Conservation (phyloP, 768 basidiomycete genomes). For the Lentinula boryana region DNA sequence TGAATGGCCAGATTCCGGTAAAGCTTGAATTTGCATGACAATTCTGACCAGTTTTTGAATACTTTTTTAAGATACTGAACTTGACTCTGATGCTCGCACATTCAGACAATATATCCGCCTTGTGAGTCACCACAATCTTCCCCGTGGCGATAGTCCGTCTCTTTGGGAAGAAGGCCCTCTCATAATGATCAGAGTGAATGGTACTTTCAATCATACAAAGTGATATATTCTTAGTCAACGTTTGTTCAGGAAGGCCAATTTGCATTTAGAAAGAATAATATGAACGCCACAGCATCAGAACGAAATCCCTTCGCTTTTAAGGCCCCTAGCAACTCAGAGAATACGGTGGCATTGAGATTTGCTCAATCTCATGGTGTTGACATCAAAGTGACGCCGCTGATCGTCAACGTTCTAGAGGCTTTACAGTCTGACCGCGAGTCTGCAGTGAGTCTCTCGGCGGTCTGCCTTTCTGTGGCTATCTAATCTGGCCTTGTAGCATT, state of each 20-base stretch:
- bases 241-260: not conserved
- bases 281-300: not conserved
- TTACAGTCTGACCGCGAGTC: conserved; percentile 41
- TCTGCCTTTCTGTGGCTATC: not conserved
- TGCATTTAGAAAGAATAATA: not conserved
- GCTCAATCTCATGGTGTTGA: conserved; percentile 29
- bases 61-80: conserved; percentile 4
- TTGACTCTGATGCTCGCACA: conserved; percentile 14
- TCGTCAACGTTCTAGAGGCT: conserved; percentile 33
- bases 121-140: conserved; percentile 41
- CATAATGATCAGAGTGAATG: conserved; percentile 31
- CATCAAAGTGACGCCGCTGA: conserved; percentile 50
- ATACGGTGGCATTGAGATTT: conserved; percentile 35
- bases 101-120: conserved; percentile 43
- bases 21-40: conserved; percentile 7
- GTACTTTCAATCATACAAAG: not conserved
- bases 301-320: not conserved
- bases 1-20: conserved; percentile 44
- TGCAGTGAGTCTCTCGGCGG: not conserved
- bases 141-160: conserved; percentile 25
- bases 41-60: conserved; percentile 10
- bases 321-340: not conserved
- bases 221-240: not conserved
- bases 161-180: conserved; percentile 47
- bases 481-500: not conserved